These are phyloP conservation scores for Pseudoscleropodium purum DNA, from an alignment of 225 moss, liverwort and hornwort genomes.

Conservation along the genomic window DNA sequence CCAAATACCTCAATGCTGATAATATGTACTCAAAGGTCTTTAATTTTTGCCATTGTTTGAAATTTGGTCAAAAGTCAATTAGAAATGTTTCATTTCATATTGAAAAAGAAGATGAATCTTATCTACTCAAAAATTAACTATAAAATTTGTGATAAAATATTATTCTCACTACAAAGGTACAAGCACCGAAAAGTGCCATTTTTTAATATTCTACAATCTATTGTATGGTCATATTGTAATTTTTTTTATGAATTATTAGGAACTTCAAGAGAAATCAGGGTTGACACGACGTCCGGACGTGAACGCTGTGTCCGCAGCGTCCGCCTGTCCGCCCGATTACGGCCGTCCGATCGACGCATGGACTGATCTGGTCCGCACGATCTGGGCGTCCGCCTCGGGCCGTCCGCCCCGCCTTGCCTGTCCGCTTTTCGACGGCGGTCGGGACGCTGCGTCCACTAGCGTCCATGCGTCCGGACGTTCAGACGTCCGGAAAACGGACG, in stretches of 20 bases:
- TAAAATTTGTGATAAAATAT: neutral
- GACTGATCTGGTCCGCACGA: too few species aligned
- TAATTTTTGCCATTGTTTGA: neutral
- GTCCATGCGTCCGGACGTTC: too few species aligned
- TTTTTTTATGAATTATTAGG: neutral
- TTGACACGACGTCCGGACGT: too few species aligned
- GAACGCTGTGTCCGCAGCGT: too few species aligned
- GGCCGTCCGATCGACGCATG: too few species aligned
- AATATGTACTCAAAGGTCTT: accelerated
- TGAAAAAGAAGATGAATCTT: neutral
- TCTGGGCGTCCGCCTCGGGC: too few species aligned
- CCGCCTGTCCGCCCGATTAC: too few species aligned
- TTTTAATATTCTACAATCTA: neutral
- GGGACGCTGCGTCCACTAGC: too few species aligned
- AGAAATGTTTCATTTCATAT: neutral
- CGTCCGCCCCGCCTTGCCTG: too few species aligned
- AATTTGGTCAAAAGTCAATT: neutral
- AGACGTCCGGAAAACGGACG: too few species aligned
- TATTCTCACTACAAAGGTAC: too few species aligned
- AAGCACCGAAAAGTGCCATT: accelerated
- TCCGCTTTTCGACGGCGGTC: too few species aligned
- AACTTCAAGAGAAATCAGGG: neutral
- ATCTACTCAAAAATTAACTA: neutral
- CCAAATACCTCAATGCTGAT: accelerated
- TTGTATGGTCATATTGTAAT: accelerated